Percentiles rank a stretch among this genome's conserved stretches.
phyloP scores from a whole-genome alignment of 192 early-diverging fungal genomes.

The Geranomyces michiganensis region DNA sequence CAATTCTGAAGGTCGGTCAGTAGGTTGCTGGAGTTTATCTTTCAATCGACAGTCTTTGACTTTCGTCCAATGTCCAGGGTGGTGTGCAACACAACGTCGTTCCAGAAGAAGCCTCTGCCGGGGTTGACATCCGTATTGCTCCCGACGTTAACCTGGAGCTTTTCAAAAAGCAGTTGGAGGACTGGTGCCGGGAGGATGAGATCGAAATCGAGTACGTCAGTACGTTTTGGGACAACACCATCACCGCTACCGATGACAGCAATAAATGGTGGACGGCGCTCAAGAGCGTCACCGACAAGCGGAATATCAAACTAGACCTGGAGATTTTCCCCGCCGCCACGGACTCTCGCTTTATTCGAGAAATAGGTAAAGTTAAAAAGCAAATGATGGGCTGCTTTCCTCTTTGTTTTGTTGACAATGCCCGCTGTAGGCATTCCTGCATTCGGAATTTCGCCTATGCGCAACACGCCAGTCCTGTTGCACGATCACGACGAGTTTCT shows the following conservation, averaged over 20 bases:
- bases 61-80: too few species aligned
- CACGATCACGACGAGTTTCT: slow-evolving; percentile 89
- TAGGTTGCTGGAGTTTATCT: too few species aligned
- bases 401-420: too few species aligned
- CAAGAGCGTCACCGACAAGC: slow-evolving; percentile 55
- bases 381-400: too few species aligned
- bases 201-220: slow-evolving; percentile 66
- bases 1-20: slow-evolving; percentile 59
- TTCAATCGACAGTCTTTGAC: too few species aligned
- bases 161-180: slow-evolving; percentile 58
- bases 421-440: slow-evolving; percentile 74
- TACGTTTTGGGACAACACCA: slow-evolving; percentile 61
- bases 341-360: slow-evolving; percentile 4
- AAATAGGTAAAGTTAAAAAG: neutral
- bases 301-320: slow-evolving; percentile 57
- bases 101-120: slow-evolving; percentile 61
- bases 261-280: slow-evolving; percentile 77
- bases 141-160: slow-evolving; percentile 65
- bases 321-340: slow-evolving; percentile 81
- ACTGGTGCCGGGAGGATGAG: slow-evolving; percentile 36
- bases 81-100: slow-evolving; percentile 76
- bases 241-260: slow-evolving; percentile 55
- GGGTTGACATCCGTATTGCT: slow-evolving; percentile 75
- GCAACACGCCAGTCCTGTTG: slow-evolving; percentile 75
- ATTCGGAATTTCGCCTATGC: slow-evolving; percentile 81